Base-by-base conservation (phyloP, 345 rosid species). In the Salix exigua region DNA sequence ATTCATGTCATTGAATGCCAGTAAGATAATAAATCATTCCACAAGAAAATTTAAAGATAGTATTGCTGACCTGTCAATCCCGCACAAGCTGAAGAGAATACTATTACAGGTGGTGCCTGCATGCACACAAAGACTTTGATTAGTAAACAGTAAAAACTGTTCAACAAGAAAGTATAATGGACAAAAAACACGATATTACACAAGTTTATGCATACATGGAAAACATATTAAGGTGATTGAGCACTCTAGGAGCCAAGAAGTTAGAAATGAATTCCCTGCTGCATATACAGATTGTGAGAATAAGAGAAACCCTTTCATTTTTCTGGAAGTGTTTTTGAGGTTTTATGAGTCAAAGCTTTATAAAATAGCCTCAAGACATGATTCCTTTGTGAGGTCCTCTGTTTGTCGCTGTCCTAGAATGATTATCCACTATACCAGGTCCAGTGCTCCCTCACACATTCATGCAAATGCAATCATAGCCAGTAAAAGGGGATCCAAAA, bases 51-150 rank as follows among this genome's bases (percentile, higher is more conserved):
- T 64, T 26, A n/a, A 33, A 28, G 42, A 69, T 23, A 63, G 44
- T 18, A 65, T 19, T 74, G 67, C 86, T 70, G 42, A 93, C 99
- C 97, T 88, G 91, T 87, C 82, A 93, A 83, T 42, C 97, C 96
- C 33, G 97, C 97, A 82, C 94, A 95, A 70, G 96, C 92, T 30
- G 97, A 90, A 75, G 99, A 90, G 91, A 91, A 88, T 55, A 93
- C 94, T 73, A 93, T 91, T 73, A 95, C 98, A 18, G 98, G 97
- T 6, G 98, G 99, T 69, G 96, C 96, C 97, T 95, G 86, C 88
- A 91, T 72, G 28, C 42, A 60, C 75, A 77, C 71, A 83, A 21
- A 48, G 37, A 68, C 2, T 40, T 66, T 55, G 31, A 40, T 61
- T 5, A 51, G 6, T 30, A 37, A 28, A 21, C 46, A 26, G 63